Percentiles rank a stretch among this genome's conserved stretches.
Conservation (phyloP, 805 yeast species). For the Metschnikowia orientalis region DNA sequence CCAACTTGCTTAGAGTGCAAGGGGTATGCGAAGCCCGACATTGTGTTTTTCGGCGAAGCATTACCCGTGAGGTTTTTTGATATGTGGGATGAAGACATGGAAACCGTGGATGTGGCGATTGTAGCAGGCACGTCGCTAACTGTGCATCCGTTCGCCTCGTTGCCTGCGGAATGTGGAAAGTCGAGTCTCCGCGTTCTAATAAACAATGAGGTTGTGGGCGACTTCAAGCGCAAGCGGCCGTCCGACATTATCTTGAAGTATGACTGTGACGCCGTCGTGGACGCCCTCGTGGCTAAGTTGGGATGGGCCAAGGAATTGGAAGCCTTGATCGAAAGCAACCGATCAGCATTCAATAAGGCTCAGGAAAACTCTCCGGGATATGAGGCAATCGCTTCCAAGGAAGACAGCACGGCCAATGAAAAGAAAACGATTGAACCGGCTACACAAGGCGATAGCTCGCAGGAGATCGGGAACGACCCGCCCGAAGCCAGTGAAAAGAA, state of each 20-base stretch:
- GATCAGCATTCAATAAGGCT: no score
- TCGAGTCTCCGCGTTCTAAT: constrained; percentile 56
- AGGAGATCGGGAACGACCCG: no score
- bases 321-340: constrained; percentile 25
- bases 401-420: no score
- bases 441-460: no score
- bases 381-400: no score
- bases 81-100: constrained; percentile 55
- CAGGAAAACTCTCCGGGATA: no score
- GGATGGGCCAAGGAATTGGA: constrained; percentile 65
- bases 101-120: constrained; percentile 61
- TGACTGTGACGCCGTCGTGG: constrained; percentile 64
- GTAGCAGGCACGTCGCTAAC: constrained; percentile 92
- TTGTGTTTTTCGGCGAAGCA: constrained; percentile 90
- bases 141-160: constrained; percentile 84
- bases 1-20: constrained; percentile 60
- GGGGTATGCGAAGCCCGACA: constrained; percentile 87
- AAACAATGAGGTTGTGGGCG: constrained; percentile 77
- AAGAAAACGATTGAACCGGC: no score
- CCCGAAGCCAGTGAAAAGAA: no score
- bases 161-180: constrained; percentile 62
- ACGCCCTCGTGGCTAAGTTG: constrained; percentile 44
- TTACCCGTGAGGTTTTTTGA: constrained; percentile 70
- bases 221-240: constrained; percentile 47
- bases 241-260: constrained; percentile 59